A percentile compares a stretch with the other conserved stretches of the same genome.
Conservation (phyloP, 1,284 basidiomycete genomes). For the Marasmius fiardii region DNA sequence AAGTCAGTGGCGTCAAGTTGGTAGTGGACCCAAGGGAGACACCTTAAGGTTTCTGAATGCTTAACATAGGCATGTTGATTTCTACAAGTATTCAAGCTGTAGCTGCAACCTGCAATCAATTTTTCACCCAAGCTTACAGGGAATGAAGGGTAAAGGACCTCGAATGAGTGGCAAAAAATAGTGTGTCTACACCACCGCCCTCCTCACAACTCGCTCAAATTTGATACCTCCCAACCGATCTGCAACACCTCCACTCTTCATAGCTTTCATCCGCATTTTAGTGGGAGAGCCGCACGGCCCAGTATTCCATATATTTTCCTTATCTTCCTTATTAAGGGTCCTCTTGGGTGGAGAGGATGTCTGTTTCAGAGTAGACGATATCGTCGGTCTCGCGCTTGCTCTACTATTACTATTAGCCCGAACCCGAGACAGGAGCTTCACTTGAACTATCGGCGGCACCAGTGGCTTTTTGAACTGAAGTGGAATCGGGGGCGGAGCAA, state of each 20-base stretch:
- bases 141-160: no score
- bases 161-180: no score
- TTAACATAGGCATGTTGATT: no score
- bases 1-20: constrained; percentile 50
- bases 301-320: neutral
- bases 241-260: neutral
- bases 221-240: neutral
- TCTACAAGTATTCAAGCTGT: no score
- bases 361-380: neutral
- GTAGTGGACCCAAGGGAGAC: constrained; percentile 43
- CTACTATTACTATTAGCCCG: neutral
- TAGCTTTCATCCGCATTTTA: neutral
- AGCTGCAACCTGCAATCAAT: no score
- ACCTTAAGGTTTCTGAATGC: no score
- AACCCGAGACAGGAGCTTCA: neutral
- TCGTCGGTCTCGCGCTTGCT: neutral
- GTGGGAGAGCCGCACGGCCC: neutral
- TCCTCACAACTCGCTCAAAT: neutral
- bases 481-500: neutral
- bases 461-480: neutral
- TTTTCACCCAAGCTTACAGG: no score
- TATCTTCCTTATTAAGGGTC: neutral
- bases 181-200: neutral
- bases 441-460: neutral
- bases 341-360: neutral